Base-by-base conservation (phyloP, 129 eudicot species). In the Ambrosia artemisiifolia region DNA sequence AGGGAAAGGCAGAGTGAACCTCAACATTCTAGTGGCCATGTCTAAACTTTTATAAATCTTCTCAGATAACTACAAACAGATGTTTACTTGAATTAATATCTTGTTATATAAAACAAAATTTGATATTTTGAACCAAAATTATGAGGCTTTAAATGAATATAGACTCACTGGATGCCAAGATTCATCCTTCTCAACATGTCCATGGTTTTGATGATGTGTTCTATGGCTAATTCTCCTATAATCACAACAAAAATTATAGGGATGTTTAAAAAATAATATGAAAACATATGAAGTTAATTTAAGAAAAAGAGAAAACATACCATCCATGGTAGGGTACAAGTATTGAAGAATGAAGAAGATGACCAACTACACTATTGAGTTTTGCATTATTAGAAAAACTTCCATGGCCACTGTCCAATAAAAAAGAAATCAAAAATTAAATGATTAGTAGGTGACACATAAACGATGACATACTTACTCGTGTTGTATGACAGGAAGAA, bases 241-340 rank as follows among this genome's bases (percentile, higher is more conserved):
- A 76, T 65, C 20, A 70, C 18, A 62, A 42, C 40, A 33, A 77
- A 28, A 53, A 30, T 32, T 11, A 62, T 49, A 5, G 3, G 44
- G 14, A 28, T 34, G 24, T 10, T 1, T 18, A 13, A 0, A 40
- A 6, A 24, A 1, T 4, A 73, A 1, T 64, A 2, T n/a, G 1
- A 47, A 19, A 24, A 59, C 49, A 32, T 48, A 24, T 16, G 28
- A 46, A 35, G 14, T 2, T 17, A 9, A 44, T 44, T 16, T 16
- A 50, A 50, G 2, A 17, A 2, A 1, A 24, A 33, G 63, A 33
- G 12, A 63, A 33, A 56, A 63, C 49, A 38, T 70, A 90, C 99
- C 99, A 95, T 85, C 97, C 97, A 88, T 95, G 99, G 40, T 94
- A 94, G 30, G 99, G 99, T 57, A 94, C 99, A 69, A 94, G 96